A percentile compares a stretch with the other conserved stretches of the same genome.
These are phyloP conservation scores for Chondrus crispus DNA, from an alignment of 23 red algal genomes.

Conservation along the genomic window DNA sequence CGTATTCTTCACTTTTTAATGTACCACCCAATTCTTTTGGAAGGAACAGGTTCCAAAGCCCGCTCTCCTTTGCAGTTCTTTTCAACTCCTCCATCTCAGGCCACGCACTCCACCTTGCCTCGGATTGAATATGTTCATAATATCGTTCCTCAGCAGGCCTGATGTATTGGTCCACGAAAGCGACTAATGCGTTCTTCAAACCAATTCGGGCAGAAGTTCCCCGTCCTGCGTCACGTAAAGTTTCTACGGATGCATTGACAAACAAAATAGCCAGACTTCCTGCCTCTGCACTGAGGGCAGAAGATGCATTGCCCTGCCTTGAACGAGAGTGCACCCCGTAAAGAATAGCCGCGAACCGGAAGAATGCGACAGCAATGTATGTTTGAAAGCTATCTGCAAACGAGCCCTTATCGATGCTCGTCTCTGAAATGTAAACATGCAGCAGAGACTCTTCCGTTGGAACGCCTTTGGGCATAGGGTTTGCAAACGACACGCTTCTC, in stretches of 20 bases:
- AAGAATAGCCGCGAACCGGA: conserved; percentile 71
- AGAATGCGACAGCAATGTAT: conserved; percentile 61
- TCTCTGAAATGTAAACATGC: conserved; percentile 34
- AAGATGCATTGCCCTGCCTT: conserved; percentile 73
- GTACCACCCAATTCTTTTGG: conserved; percentile 73
- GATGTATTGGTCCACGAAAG: conserved; percentile 63
- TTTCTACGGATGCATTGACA: conserved; percentile 9
- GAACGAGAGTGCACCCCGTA: conserved; percentile 67
- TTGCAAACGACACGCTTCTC: conserved; percentile 22
- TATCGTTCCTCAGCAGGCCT: conserved; percentile 50
- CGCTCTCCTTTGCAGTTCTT: conserved; percentile 38
- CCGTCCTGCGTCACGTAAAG: not conserved
- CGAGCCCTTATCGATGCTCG: not conserved
- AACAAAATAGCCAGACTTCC: conserved; percentile 20
- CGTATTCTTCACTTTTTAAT: conserved; percentile 66
- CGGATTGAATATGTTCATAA: conserved; percentile 15
- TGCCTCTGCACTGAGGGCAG: not conserved
- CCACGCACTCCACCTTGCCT: conserved; percentile 42
- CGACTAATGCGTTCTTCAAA: not conserved
- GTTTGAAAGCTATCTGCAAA: conserved; percentile 9
- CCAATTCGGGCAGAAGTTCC: not conserved
- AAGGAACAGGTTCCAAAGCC: conserved; percentile 88
- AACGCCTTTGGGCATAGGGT: conserved; percentile 43
- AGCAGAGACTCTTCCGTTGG: conserved; percentile 55
- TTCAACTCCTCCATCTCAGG: conserved; percentile 56